These are phyloP conservation scores for Suillus discolor DNA, from an alignment of 768 basidiomycete species.

Conservation along the genomic window DNA sequence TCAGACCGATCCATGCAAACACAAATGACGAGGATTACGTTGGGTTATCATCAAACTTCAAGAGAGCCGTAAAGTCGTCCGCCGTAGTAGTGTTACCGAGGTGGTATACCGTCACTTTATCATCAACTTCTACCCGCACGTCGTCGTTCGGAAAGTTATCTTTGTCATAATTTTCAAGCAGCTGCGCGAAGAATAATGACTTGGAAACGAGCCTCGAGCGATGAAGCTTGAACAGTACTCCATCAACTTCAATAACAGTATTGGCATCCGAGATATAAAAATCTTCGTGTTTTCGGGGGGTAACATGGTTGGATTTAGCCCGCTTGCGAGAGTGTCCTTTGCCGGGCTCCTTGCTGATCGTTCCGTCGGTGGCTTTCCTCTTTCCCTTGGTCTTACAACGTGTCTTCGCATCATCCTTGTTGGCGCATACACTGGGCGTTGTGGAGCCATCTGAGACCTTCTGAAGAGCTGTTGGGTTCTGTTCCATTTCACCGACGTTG, in stretches of 20 bases:
- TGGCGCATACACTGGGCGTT: neutral
- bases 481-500: no score
- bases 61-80: neutral
- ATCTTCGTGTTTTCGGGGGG: conserved; percentile 7
- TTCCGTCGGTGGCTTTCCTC: neutral
- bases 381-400: neutral
- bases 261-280: conserved; percentile 40
- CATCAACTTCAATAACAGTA: conserved; percentile 35
- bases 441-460: no score
- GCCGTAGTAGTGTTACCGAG: neutral
- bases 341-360: neutral
- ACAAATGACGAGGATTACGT: neutral
- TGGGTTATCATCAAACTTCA: conserved; percentile 9
- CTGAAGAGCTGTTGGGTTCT: no score
- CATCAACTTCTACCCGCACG: neutral
- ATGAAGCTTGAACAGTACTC: conserved; percentile 38
- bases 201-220: conserved; percentile 33
- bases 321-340: neutral
- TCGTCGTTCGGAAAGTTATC: neutral
- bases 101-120: conserved; percentile 2
- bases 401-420: neutral
- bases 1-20: neutral
- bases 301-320: neutral
- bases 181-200: conserved; percentile 35
- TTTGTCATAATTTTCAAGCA: conserved; percentile 18